Base-by-base conservation (phyloP, 2,329 filamentous ascomycete genomes). In the Trichoderma harzianum region DNA sequence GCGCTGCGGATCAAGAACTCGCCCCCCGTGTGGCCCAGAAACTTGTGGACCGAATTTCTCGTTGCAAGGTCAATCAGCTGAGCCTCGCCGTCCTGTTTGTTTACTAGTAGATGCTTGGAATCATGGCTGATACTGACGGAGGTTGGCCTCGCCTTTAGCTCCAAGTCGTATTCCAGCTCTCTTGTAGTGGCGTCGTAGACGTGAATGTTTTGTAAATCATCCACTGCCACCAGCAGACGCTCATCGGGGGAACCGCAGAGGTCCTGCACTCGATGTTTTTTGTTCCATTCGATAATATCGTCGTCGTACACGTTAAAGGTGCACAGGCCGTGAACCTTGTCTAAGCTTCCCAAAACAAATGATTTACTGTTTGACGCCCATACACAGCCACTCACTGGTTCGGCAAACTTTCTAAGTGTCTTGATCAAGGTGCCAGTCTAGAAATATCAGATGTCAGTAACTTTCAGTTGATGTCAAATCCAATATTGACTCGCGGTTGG, bases 311-410 rank as follows among this genome's bases (percentile, higher is more conserved):
- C 81, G 75, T 89, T 89, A 89, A 92, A 96, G 66, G 93, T 89
- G 67, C 90, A 90, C 18, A 97, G 82, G 53, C 92, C 88, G 28
- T 86, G 85, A 11, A 84, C 84, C 71, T 87, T 88, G 76, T 95
- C 92, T 36, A 97, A 87, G 10, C 92, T 91, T 4, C 92, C 93
- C 1, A 95, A 91, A 55, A 97, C 88, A 76, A 98, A 95, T 0
- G 89, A 90, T 73, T 89, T 84, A 55, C 92, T 91, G 78, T 97
- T 92, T 0, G 90, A 88, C 7, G 92, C 88, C 95, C 96, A 99
- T n/a, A 93, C 92, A 72, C 94, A 97, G 71, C 92, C 91, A 60
- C 93, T 97, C 47, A 97, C 93, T 0, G 94, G 93, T 77, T 97
- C 92, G n/a, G 88, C 87, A 76, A 96, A 95, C 62, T 90, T 87